A percentile compares a stretch with the other conserved stretches of the same genome.
Evolutionary conservation across 2,329 filamentous ascomycete species (phyloP).

Genomic region (Lasiodiplodia sp.): DNA sequence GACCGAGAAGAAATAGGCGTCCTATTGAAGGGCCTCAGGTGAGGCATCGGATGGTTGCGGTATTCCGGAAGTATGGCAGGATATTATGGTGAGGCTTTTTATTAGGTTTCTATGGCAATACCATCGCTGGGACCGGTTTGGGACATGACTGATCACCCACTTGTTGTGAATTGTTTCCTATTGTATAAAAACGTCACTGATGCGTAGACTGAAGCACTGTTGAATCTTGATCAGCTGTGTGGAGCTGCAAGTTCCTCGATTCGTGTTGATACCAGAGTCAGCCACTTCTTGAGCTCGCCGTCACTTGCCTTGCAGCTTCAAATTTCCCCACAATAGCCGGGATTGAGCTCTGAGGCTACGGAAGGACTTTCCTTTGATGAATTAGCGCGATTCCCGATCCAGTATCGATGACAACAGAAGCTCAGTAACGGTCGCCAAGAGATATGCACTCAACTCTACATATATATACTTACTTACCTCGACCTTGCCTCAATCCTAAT

Average conservation of each 20-base stretch:
- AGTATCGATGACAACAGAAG: constrained; percentile 5
- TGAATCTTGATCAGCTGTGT: too few species aligned
- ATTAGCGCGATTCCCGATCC: background rate
- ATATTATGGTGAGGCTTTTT: constrained; percentile 19
- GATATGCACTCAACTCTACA: background rate
- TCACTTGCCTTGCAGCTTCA: constrained; percentile 3
- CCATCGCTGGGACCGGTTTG: constrained; percentile 3
- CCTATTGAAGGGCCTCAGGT: background rate
- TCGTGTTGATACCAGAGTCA: background rate
- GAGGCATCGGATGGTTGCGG: background rate
- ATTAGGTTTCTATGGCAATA: constrained; percentile 17
- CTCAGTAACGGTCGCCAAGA: background rate
- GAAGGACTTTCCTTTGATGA: constrained; percentile 1
- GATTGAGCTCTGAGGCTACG: background rate
- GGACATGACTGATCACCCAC: background rate
- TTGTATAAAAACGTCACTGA: background rate
- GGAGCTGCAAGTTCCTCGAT: background rate
- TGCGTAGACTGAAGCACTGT: background rate
- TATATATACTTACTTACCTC: background rate
- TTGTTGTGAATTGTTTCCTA: background rate
- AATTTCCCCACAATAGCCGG: constrained; percentile 1
- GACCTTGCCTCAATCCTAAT: background rate
- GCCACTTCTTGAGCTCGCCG: background rate
- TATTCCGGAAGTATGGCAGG: background rate
- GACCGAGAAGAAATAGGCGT: constrained; percentile 27